Evolutionary conservation across 306 rosid species (phyloP), one percentile per base, ranked within the genome.

Genomic region (Cajanus cajan): DNA sequence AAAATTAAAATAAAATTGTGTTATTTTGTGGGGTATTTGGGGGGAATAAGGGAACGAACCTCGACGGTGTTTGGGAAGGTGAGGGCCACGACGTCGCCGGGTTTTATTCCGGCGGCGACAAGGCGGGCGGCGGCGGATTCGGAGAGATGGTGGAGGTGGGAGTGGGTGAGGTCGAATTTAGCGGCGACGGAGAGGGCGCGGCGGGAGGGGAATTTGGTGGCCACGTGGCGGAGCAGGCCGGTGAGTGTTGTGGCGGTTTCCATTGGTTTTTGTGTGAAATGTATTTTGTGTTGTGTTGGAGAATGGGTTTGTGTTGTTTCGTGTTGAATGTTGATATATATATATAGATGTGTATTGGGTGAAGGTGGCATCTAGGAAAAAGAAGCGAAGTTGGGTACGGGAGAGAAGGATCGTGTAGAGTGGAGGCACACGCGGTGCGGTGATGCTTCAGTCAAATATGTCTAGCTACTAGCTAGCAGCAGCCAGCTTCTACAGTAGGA

Each of bases 41-140:
- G 24, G 16, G n/a, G n/a, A n/a, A 13, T 40, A 10, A 4, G 31
- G 44, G 5, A 65, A 39, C 34, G 36, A 12, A 90, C 98, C 95
- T 91, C 98, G 69, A 95, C 73, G 80, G 89, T 68, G 78, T 95
- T 95, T 18, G 92, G 91, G 82, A 92, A 95, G 66, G 97, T 89
- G 68, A 95, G 98, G 10, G 96, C 96, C 52, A 92, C 89, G 73
- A 89, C 94, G 44, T 95, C 96, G 74, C 86, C 87, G 34, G 87
- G 83, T 19, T 73, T 77, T 83, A 92, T 66, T 0, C 97, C 98
- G 41, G 88, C 70, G 34, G 89, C 76, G 78, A 88, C 13, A 8
- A 95, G 34, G 3, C 74, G 84, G 15, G 88, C 58, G 7, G 98
- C 98, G 44, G 98, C 88, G 33, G 78, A 62, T 3, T 92, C 98